phyloP scores from a whole-genome alignment of 1,284 basidiomycete species.

The Takashimella koratensis region DNA sequence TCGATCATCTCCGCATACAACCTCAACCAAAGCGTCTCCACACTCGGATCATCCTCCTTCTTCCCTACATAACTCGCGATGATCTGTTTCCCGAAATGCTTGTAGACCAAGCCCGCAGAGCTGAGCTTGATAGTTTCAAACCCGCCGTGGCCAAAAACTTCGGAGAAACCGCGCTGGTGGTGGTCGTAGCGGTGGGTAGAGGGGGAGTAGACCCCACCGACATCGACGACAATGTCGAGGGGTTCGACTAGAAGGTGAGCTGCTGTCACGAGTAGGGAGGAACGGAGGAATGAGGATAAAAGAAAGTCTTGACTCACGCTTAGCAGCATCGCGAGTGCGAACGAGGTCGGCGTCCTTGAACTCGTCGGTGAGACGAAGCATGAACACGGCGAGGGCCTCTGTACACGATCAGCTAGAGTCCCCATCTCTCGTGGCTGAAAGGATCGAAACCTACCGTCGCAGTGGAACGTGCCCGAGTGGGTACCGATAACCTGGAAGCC shows the following conservation, averaged over 20 bases:
- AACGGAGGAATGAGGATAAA: background rate
- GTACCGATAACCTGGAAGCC: constrained; percentile 73
- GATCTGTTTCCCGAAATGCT: constrained; percentile 93
- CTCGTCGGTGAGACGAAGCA: constrained; percentile 71
- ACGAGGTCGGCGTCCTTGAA: constrained; percentile 75
- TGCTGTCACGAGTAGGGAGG: background rate
- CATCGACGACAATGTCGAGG: constrained; percentile 96
- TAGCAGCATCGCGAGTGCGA: constrained; percentile 72
- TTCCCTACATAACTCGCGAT: constrained; percentile 64
- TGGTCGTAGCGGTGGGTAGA: constrained; percentile 82
- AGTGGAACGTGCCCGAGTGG: constrained; percentile 94
- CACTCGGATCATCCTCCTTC: constrained; percentile 58
- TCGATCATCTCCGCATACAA: constrained; percentile 91
- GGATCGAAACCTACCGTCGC: constrained; percentile 79
- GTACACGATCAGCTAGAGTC: background rate
- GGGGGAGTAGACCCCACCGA: constrained; percentile 88
- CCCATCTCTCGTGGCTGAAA: no score
- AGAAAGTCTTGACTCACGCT: constrained; percentile 46
- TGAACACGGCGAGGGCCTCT: constrained; percentile 55
- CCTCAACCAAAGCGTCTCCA: constrained; percentile 78
- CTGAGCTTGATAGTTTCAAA: constrained; percentile 73
- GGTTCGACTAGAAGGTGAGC: constrained; percentile 57
- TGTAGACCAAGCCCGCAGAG: constrained; percentile 91
- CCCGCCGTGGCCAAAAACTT: constrained; percentile 76
- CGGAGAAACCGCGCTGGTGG: constrained; percentile 89